phyloP scores from a whole-genome alignment of 805 yeast genomes.

The Aciculoconidium aculeatum region DNA sequence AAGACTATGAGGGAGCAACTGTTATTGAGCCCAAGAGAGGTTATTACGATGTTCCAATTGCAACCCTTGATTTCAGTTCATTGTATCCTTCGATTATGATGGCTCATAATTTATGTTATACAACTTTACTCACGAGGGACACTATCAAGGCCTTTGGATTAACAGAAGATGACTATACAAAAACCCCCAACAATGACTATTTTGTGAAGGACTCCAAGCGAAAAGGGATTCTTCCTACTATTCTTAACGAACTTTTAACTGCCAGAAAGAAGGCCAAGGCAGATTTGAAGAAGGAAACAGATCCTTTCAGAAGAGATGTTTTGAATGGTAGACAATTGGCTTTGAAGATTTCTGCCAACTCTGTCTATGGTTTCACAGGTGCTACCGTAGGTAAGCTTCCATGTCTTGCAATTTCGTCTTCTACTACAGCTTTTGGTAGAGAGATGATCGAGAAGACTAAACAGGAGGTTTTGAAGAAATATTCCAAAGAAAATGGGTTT shows the following conservation, averaged over 20 bases:
- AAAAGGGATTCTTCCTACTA: constrained; percentile 87
- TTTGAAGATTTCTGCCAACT: constrained; percentile 91
- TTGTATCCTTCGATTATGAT: constrained; percentile 98
- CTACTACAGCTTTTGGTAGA: constrained; percentile 94
- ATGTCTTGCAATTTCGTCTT: constrained; percentile 91
- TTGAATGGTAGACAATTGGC: constrained; percentile 97
- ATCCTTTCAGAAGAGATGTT: constrained; percentile 90
- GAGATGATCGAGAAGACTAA: constrained; percentile 94
- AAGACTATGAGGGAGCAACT: constrained; percentile 98
- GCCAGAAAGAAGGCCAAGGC: constrained; percentile 93
- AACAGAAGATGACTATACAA: constrained; percentile 69
- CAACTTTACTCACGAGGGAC: constrained; percentile 70
- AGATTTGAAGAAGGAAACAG: constrained; percentile 87
- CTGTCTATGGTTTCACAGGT: constrained; percentile 98
- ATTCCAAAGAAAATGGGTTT: constrained; percentile 76
- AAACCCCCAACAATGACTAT: constrained; percentile 88
- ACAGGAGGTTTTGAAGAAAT: constrained; percentile 73
- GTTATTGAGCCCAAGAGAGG: constrained; percentile 97
- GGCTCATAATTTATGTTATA: constrained; percentile 97
- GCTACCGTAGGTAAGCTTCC: constrained; percentile 97
- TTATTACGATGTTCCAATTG: constrained; percentile 93
- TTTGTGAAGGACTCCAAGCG: constrained; percentile 68
- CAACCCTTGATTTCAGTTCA: constrained; percentile 95
- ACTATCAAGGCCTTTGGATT: constrained; percentile 62
- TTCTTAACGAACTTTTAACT: constrained; percentile 76